phyloP scores from a whole-genome alignment of 345 rosid genomes.

The Syzygium grande region DNA sequence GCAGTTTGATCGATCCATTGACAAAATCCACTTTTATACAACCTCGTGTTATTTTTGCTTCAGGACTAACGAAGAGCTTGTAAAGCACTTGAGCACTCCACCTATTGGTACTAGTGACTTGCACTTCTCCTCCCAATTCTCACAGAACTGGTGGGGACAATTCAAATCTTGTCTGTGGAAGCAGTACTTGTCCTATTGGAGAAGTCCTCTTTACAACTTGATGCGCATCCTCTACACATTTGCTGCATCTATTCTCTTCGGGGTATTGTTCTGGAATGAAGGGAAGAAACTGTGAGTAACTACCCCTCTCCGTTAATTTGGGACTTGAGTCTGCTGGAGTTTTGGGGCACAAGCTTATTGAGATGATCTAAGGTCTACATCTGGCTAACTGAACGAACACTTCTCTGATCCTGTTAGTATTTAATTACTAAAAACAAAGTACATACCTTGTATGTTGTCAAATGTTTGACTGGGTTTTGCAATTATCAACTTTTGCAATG shows the following conservation, averaged over 20 bases:
- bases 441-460: neutral
- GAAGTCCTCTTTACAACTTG: slow-evolving; percentile 75
- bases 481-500: neutral
- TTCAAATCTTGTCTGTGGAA: slow-evolving; percentile 78
- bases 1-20: neutral
- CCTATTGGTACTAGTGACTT: slow-evolving; percentile 36
- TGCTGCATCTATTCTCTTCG: slow-evolving; percentile 44
- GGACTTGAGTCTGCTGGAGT: neutral
- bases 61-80: slow-evolving; percentile 47
- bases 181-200: slow-evolving; percentile 68
- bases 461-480: neutral
- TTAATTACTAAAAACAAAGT: neutral
- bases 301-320: neutral
- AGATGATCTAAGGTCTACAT: neutral
- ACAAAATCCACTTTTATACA: neutral
- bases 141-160: slow-evolving; percentile 62
- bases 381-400: neutral
- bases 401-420: neutral
- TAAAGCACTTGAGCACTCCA: slow-evolving; percentile 37
- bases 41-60: neutral
- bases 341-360: neutral
- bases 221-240: slow-evolving; percentile 27
- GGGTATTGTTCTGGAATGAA: slow-evolving; percentile 59
- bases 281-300: slow-evolving; percentile 55
- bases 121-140: slow-evolving; percentile 42